Evolutionary conservation across 495 filamentous ascomycete species (phyloP).

Genomic region (Aspergillus bridgeri): DNA sequence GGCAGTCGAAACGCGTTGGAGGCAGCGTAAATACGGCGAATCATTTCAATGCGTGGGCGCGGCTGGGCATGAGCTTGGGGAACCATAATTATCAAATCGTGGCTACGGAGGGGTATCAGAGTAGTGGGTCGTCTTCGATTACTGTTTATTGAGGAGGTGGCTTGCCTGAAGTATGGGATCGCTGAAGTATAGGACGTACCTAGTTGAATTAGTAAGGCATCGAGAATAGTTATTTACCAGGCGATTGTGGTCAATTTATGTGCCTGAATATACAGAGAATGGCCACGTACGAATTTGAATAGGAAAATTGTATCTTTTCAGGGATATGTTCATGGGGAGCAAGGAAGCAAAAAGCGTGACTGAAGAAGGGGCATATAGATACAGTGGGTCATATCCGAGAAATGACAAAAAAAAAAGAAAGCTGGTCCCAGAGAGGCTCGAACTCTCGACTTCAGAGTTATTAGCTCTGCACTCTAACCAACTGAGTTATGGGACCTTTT

Average conservation of each 20-base stretch:
- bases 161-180: too few species aligned
- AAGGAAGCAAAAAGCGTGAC: too few species aligned
- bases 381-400: neutral
- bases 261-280: too few species aligned
- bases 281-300: too few species aligned
- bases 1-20: constrained; percentile 48
- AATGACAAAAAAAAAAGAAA: neutral
- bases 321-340: too few species aligned
- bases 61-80: constrained; percentile 46
- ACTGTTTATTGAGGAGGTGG: constrained; percentile 35
- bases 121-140: constrained; percentile 49
- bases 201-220: too few species aligned
- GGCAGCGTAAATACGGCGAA: constrained; percentile 52
- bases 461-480: constrained; percentile 14
- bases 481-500: constrained; percentile 13
- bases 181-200: too few species aligned
- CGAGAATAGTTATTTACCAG: too few species aligned
- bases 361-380: too few species aligned
- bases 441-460: constrained; percentile 14
- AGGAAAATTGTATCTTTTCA: too few species aligned
- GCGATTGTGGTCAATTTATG: too few species aligned
- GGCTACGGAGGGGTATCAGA: constrained; percentile 56
- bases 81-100: constrained; percentile 60
- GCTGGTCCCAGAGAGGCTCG: constrained; percentile 12
- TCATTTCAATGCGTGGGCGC: constrained; percentile 63